Base-by-base conservation (phyloP, 176 grass and related monocot genomes). In the Alopecurus myosuroides region DNA sequence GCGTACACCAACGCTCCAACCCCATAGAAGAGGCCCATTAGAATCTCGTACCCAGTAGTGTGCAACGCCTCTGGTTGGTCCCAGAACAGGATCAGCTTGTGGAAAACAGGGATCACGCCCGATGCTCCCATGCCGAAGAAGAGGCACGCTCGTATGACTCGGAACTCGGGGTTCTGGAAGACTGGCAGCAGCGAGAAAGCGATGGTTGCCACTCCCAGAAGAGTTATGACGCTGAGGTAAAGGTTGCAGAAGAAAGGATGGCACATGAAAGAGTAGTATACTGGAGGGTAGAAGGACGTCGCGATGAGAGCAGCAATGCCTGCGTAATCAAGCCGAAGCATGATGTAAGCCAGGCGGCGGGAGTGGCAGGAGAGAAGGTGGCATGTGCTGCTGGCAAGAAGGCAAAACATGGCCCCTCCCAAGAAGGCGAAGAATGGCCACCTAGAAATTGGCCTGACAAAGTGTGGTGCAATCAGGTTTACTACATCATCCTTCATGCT, bases 211-310 rank as follows among this genome's bases (percentile, higher is more conserved):
- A 94, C 36, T 22, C 94, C 94, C 53, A 94, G 52, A 30, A 97
- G 49, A 23, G 94, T 97, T 89, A 97, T 97, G 62, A 77, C 76
- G 55, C 92, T 86, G 57, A 97, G 92, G 51, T 97, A 97, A 52
- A 97, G 60, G 81, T 94, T 92, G 94, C 92, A 94, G 57, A 92
- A 97, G 77, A 97, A 91, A 52, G 94, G 94, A 52, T 97, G 80
- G 78, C 94, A 97, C 88, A 97, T 90, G 85, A 97, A 97, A 70
- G 89, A 89, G 76, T 97, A 97, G 88, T 94, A 97, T 44, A 97
- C 92, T n/a, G 86, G 83, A 79, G 94, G 94, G 77, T 97, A 97
- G 80, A 97, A 97, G 23, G 94, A 97, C 44, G 94, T 94, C 2
- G 94, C 80, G 6, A 97, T 97, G 25, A 97, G 94, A 83, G 92